Evolutionary conservation across 345 rosid genomes (phyloP).

Genomic region (Populus euphratica): DNA sequence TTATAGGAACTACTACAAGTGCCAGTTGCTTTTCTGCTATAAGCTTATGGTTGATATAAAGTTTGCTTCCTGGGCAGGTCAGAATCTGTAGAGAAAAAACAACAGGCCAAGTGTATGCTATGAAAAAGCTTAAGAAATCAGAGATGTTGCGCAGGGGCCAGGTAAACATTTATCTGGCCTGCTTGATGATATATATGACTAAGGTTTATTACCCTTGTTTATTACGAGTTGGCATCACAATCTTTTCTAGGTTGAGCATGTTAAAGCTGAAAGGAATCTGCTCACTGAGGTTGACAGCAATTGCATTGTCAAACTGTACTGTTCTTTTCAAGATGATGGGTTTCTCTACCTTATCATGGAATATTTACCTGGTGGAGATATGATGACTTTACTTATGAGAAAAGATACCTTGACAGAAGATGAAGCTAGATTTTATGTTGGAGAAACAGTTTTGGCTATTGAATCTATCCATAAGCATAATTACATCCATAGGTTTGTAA

Average conservation of each 20-base stretch:
- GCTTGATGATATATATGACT: background rate
- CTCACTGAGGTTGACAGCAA: slow-evolving; percentile 96
- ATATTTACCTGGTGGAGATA: slow-evolving; percentile 93
- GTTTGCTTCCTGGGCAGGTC: slow-evolving; percentile 53
- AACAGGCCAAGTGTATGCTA: slow-evolving; percentile 86
- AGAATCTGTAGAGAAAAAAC: slow-evolving; percentile 85
- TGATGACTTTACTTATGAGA: slow-evolving; percentile 97
- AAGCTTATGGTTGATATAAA: slow-evolving; percentile 2
- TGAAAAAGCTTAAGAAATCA: slow-evolving; percentile 86
- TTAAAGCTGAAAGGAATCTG: slow-evolving; percentile 89
- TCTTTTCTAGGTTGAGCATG: slow-evolving; percentile 76
- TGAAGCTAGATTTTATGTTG: slow-evolving; percentile 87
- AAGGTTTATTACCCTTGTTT: slow-evolving; percentile 10
- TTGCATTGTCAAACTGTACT: slow-evolving; percentile 91
- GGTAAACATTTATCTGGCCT: slow-evolving; percentile 37
- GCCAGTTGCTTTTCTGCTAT: background rate
- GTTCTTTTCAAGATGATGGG: slow-evolving; percentile 91
- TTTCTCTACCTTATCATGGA: slow-evolving; percentile 92
- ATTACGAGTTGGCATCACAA: slow-evolving; percentile 9
- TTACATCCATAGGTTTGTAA: slow-evolving; percentile 79
- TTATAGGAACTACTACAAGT: background rate
- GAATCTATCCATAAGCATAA: slow-evolving; percentile 91
- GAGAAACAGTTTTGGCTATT: slow-evolving; percentile 80
- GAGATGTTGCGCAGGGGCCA: slow-evolving; percentile 99
- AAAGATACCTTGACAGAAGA: slow-evolving; percentile 85